Percentiles rank a stretch among this genome's conserved stretches.
Conservation (phyloP, 306 rosid genomes). For the Glycine latifolia region DNA sequence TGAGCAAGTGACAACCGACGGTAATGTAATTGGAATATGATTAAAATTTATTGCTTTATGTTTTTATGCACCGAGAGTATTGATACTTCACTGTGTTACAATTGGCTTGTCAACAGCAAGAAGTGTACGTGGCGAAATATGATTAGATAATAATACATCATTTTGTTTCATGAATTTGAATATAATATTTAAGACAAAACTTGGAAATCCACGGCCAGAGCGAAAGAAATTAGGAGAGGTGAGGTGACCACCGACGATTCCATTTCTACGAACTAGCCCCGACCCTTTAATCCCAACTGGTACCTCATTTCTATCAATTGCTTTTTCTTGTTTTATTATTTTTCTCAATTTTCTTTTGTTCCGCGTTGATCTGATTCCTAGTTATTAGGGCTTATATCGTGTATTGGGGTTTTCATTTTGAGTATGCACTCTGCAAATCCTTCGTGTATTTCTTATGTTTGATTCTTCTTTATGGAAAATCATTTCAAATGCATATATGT, state of each 20-base stretch:
- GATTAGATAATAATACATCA: constrained; percentile 62
- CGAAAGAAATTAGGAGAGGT: constrained; percentile 9
- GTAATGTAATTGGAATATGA: too few relatives aligned
- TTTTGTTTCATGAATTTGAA: neutral
- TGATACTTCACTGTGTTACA: neutral
- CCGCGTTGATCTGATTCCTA: constrained; percentile 31
- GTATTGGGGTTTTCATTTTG: constrained; percentile 4
- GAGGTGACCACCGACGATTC: constrained; percentile 21
- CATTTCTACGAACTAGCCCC: neutral
- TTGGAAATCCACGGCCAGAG: constrained; percentile 26
- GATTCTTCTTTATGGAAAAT: neutral
- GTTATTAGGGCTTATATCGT: constrained; percentile 49
- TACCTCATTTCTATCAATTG: neutral
- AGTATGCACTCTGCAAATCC: neutral
- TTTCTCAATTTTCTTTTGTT: neutral
- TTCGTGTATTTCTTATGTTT: neutral
- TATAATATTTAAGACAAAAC: neutral
- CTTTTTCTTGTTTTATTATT: neutral
- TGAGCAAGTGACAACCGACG: too few relatives aligned
- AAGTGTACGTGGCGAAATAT: constrained; percentile 48
- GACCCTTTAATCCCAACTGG: constrained; percentile 22
- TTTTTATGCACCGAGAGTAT: too few relatives aligned
- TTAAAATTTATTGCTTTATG: too few relatives aligned
- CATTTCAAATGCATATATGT: neutral
- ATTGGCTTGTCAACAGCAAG: neutral